Evolutionary conservation across 345 rosid species (phyloP).

Genomic region (Corchorus capsularis): DNA sequence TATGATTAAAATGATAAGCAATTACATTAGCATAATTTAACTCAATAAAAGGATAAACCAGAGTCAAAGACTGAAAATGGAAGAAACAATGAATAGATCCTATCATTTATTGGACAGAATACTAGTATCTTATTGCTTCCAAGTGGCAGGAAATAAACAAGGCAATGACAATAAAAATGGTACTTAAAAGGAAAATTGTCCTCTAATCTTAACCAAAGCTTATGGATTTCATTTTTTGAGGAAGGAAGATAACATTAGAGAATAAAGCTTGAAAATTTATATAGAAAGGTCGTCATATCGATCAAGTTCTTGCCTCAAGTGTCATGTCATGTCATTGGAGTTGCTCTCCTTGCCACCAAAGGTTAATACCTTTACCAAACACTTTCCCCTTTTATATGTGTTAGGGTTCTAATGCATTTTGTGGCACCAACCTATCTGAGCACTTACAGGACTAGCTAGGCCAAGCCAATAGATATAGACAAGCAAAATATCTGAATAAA

Average conservation of each 20-base stretch:
- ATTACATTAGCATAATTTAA: no score
- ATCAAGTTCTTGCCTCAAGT: neutral
- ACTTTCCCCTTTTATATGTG: neutral
- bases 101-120: constrained; percentile 1
- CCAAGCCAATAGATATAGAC: neutral
- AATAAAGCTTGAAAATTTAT: neutral
- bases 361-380: neutral
- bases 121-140: neutral
- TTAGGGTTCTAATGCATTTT: neutral
- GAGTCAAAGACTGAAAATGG: neutral
- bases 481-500: neutral
- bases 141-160: neutral
- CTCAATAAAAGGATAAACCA: neutral
- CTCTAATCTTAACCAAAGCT: neutral
- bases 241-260: neutral
- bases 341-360: neutral
- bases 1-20: neutral
- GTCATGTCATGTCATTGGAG: neutral
- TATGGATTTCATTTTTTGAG: neutral
- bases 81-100: neutral
- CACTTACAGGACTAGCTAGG: neutral
- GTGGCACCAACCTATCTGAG: neutral
- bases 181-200: neutral
- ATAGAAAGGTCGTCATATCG: neutral
- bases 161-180: neutral